Conservation (phyloP, 75 land plant genomes). For the Adiantum capillusveneris region DNA sequence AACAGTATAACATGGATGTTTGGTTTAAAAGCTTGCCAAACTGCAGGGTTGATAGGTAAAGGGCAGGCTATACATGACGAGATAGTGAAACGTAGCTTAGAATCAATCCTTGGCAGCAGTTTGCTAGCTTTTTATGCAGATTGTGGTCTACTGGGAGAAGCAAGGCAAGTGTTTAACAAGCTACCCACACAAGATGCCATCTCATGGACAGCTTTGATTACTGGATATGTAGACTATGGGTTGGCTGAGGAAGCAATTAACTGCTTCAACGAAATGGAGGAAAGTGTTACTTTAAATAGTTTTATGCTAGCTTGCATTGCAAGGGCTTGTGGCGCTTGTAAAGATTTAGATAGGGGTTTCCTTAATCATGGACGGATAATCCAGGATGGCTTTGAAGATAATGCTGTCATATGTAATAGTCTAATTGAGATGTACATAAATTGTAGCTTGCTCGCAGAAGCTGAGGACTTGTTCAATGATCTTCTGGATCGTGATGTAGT, state of each 20-base stretch:
- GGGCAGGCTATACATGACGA: constrained; percentile 58
- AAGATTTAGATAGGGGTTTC: no score
- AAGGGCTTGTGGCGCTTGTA: no score
- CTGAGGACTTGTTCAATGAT: no score
- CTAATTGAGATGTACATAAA: no score
- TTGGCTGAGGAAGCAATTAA: constrained; percentile 2
- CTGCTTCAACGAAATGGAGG: constrained; percentile 6
- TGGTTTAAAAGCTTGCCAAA: constrained; percentile 30
- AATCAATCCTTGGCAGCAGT: not conserved
- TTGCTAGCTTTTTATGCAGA: constrained; percentile 9
- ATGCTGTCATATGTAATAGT: no score
- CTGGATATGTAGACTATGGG: constrained; percentile 12
- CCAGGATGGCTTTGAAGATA: no score
- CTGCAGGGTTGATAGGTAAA: constrained; percentile 30
- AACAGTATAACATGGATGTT: constrained; percentile 14
- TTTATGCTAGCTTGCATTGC: no score
- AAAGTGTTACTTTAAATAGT: no score
- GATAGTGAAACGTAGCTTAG: constrained; percentile 1
- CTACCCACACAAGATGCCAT: not conserved
- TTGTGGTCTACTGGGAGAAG: constrained; percentile 13
- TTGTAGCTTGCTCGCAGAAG: no score
- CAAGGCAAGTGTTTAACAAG: constrained; percentile 8
- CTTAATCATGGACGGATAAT: no score
- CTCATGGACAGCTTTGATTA: constrained; percentile 21
- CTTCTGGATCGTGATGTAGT: no score